Evolutionary conservation across 371 early-diverging fungal species (phyloP).

Genomic region (Rhizopus arrhizus): DNA sequence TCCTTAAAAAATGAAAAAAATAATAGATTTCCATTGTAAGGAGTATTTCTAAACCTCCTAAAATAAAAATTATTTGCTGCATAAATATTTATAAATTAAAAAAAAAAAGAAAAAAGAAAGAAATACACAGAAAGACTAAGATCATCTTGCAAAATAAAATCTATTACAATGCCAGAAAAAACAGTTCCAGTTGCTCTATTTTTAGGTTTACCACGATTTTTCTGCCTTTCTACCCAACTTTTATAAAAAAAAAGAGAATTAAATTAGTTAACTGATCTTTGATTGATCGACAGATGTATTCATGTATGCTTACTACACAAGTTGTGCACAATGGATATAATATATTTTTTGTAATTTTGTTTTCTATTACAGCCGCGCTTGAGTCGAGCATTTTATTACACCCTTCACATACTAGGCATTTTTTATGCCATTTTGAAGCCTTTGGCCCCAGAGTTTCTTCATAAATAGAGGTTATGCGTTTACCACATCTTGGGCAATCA

Average conservation of each 20-base stretch:
- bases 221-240: not conserved
- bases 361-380: constrained; percentile 36
- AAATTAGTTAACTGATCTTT: not conserved
- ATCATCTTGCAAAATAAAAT: too few relatives aligned
- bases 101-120: too few relatives aligned
- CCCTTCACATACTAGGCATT: constrained; percentile 37
- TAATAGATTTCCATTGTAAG: too few relatives aligned
- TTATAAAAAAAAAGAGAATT: not conserved
- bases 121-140: too few relatives aligned
- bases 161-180: too few relatives aligned
- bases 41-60: too few relatives aligned
- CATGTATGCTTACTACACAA: constrained; percentile 34
- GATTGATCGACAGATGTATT: not conserved
- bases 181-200: too few relatives aligned
- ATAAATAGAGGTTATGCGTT: constrained; percentile 38
- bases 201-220: too few relatives aligned
- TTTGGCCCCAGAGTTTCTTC: constrained; percentile 50
- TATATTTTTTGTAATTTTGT: constrained; percentile 8
- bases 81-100: too few relatives aligned
- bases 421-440: constrained; percentile 48
- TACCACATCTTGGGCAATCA: constrained; percentile 41
- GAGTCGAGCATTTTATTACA: constrained; percentile 47
- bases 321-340: constrained; percentile 40
- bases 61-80: too few relatives aligned
- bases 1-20: too few relatives aligned